Base-by-base conservation (phyloP, 306 rosid genomes). In the Abrus precatorius region DNA sequence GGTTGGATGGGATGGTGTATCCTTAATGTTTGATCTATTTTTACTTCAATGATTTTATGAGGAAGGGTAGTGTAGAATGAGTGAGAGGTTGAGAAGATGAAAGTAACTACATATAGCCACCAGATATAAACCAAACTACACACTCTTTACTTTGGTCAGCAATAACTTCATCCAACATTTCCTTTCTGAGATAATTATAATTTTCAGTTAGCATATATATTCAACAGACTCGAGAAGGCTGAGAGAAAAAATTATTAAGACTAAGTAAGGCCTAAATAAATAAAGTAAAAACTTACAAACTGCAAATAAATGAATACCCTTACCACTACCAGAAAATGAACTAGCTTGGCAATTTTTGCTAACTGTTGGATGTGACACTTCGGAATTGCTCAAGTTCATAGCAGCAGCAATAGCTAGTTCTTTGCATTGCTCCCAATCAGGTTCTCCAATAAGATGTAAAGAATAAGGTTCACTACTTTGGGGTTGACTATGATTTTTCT, bases 391-490 rank as follows among this genome's bases (percentile, higher is more conserved):
- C 60, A 86, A 85, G 83, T 86, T 90, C 79, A 83, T 69, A 44
- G 97, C 92, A 80, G 90, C 94, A 75, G 92, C 91, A 83, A 60
- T 80, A 29, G 97, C 94, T 53, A 94, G 81, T 76, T 73, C 81
- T 84, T 75, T 84, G 85, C 97, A 89, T 71, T 76, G 90, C 72
- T 91, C 90, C 98, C 94, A 89, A 76, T 92, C 78, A 47, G 90
- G 98, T 30, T 79, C 84, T 69, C 97, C 96, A 14, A 75, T 33
- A 77, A 94, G 88, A 50, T 64, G 75, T n/a, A 90, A 71, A 62
- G 86, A 87, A 80, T 84, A 76, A 80, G 50, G 59, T 41, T 77
- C 86, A 76, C 48, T 40, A 68, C 75, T 80, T 41, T 41, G 79
- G 3, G 7, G 38, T 67, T 79, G 81, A 81, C 82, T 79, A 43